phyloP scores from a whole-genome alignment of 768 basidiomycete species.

The Cubamyces sp. region DNA sequence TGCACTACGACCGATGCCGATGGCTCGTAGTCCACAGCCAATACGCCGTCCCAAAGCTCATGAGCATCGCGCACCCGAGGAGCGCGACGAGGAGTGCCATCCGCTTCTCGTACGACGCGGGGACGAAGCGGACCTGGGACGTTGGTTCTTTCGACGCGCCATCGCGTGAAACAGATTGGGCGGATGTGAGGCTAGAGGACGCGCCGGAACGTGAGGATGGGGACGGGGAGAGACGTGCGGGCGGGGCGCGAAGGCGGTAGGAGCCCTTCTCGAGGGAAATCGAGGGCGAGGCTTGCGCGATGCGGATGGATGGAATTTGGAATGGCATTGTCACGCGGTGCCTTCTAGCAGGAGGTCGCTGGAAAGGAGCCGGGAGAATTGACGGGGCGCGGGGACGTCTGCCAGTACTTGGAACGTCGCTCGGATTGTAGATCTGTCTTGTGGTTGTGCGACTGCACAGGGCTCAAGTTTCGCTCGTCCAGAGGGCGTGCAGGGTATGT shows the following conservation, averaged over 20 bases:
- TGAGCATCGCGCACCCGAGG: constrained; percentile 51
- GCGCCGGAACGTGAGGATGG: neutral
- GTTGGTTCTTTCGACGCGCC: too few species aligned
- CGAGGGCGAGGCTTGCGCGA: constrained; percentile 56
- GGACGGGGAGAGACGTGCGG: constrained; percentile 8
- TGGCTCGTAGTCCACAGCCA: constrained; percentile 58
- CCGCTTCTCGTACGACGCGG: constrained; percentile 36
- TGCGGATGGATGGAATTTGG: constrained; percentile 24
- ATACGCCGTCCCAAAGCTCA: constrained; percentile 63
- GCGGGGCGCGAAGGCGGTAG: constrained; percentile 62
- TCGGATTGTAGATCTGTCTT: too few species aligned
- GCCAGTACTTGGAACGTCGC: neutral
- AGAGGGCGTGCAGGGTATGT: too few species aligned
- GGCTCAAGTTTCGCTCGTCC: too few species aligned
- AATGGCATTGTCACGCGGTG: constrained; percentile 25
- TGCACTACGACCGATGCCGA: constrained; percentile 47
- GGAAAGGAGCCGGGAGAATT: too few species aligned
- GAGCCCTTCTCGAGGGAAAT: constrained; percentile 66
- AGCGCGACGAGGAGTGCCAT: constrained; percentile 50
- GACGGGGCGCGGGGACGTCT: too few species aligned
- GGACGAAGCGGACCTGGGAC: neutral
- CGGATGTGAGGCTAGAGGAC: too few species aligned
- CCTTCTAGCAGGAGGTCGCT: neutral
- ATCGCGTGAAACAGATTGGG: too few species aligned
- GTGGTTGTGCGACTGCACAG: too few species aligned